Evolutionary conservation across 768 basidiomycete genomes (phyloP).

Genomic region (Suillus discolor): DNA sequence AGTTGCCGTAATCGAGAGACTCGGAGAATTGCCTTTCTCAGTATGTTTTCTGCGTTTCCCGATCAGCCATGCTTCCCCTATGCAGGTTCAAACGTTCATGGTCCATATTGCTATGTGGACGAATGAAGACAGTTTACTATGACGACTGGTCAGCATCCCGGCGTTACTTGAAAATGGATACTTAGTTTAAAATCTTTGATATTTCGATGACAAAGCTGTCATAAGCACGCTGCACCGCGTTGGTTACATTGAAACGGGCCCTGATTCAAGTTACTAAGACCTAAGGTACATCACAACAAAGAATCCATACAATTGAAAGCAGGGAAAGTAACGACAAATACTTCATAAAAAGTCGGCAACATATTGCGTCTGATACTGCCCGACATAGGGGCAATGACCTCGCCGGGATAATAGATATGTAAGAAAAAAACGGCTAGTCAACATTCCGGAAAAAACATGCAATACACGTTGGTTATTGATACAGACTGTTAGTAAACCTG

Average conservation of each 20-base stretch:
- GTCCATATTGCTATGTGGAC: neutral
- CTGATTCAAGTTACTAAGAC: neutral
- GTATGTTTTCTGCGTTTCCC: neutral
- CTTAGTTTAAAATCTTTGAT: neutral
- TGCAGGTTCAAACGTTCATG: no score
- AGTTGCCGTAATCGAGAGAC: slow-evolving; percentile 10
- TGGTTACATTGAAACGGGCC: neutral
- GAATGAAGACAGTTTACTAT: neutral
- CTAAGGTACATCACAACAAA: neutral
- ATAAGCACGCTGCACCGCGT: neutral
- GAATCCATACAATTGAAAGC: neutral
- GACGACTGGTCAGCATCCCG: neutral
- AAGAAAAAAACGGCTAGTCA: neutral
- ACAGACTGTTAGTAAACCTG: neutral
- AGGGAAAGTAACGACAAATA: neutral
- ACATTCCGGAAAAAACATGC: neutral
- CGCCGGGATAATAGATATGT: neutral
- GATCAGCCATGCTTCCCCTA: neutral
- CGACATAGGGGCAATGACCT: neutral
- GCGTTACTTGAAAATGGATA: neutral
- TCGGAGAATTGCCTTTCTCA: neutral
- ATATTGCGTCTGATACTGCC: neutral
- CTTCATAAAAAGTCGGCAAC: neutral
- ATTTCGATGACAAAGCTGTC: neutral
- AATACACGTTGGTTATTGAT: neutral